These are phyloP conservation scores for Verticillium nubilum DNA, from an alignment of 2,329 filamentous ascomycete genomes.

Conservation along the genomic window DNA sequence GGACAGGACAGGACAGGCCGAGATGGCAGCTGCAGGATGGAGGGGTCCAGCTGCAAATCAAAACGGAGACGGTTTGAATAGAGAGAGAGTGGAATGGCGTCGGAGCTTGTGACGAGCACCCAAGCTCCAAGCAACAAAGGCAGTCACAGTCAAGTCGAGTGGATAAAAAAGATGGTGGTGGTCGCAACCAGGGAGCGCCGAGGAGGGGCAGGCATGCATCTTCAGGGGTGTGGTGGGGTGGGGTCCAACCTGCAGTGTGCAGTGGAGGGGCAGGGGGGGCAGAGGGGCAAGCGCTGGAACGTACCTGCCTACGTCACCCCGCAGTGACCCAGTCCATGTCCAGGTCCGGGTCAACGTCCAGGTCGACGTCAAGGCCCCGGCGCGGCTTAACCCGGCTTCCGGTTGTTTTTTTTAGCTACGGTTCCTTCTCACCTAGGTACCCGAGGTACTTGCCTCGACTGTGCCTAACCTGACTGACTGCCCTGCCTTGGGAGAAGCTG, in stretches of 20 bases:
- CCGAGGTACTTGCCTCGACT: background rate
- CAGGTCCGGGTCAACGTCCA: no score
- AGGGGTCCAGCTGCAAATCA: background rate
- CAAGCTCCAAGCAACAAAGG: background rate
- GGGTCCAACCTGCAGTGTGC: background rate
- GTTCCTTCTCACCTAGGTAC: background rate
- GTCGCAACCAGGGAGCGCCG: background rate
- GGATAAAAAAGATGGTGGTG: background rate
- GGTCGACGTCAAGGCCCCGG: no score
- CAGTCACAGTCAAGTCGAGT: no score
- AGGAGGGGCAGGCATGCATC: background rate
- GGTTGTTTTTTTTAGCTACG: background rate
- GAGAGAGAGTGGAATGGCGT: background rate
- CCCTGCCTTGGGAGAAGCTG: no score
- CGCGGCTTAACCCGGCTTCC: background rate
- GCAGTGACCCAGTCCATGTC: background rate
- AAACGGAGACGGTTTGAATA: no score
- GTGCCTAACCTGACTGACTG: no score
- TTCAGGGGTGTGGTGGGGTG: background rate
- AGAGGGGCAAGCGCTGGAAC: background rate
- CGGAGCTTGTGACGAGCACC: background rate
- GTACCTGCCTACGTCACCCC: background rate
- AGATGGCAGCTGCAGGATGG: background rate
- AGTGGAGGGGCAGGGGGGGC: no score
- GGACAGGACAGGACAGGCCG: no score